Percentiles rank a stretch among this genome's conserved stretches.
phyloP scores from a whole-genome alignment of 768 basidiomycete genomes.

The Neoboletus subvelutipes region DNA sequence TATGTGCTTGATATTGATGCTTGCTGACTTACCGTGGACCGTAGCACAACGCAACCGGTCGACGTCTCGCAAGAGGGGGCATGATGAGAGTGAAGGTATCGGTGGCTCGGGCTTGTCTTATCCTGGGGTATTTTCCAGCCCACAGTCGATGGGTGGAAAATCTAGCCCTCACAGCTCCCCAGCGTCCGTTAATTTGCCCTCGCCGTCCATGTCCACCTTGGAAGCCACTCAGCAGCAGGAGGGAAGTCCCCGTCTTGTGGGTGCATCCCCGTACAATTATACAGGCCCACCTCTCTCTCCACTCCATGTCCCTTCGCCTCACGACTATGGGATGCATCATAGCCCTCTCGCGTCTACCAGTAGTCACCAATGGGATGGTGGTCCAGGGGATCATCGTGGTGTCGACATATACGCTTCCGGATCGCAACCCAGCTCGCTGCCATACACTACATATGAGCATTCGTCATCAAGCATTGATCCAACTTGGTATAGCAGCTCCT shows the following conservation, averaged over 20 bases:
- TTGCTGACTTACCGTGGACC: constrained; percentile 18
- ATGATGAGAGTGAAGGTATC: constrained; percentile 58
- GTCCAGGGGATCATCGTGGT: constrained; percentile 37
- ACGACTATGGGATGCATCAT: constrained; percentile 48
- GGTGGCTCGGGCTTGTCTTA: constrained; percentile 43
- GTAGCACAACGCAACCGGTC: constrained; percentile 70
- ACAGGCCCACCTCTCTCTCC: constrained; percentile 49
- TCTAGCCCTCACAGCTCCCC: constrained; percentile 76
- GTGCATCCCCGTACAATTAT: constrained; percentile 45
- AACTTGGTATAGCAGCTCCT: constrained; percentile 33
- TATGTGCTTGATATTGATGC: background rate
- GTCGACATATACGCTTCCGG: constrained; percentile 46
- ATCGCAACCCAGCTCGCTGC: constrained; percentile 31
- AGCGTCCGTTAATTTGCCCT: constrained; percentile 68
- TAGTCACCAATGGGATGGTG: constrained; percentile 46
- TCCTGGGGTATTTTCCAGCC: constrained; percentile 58
- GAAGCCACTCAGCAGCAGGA: constrained; percentile 49
- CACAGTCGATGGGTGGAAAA: constrained; percentile 43
- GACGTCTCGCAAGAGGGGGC: constrained; percentile 70
- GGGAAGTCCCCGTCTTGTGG: constrained; percentile 52
- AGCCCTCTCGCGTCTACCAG: constrained; percentile 27
- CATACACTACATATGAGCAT: constrained; percentile 48
- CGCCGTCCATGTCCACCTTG: constrained; percentile 56
- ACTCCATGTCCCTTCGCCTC: constrained; percentile 52
- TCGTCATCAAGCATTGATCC: constrained; percentile 44